Evolutionary conservation across 257 asterid genomes (phyloP), one percentile per base, ranked within the genome.

Genomic region (Nicotiana undulata): DNA sequence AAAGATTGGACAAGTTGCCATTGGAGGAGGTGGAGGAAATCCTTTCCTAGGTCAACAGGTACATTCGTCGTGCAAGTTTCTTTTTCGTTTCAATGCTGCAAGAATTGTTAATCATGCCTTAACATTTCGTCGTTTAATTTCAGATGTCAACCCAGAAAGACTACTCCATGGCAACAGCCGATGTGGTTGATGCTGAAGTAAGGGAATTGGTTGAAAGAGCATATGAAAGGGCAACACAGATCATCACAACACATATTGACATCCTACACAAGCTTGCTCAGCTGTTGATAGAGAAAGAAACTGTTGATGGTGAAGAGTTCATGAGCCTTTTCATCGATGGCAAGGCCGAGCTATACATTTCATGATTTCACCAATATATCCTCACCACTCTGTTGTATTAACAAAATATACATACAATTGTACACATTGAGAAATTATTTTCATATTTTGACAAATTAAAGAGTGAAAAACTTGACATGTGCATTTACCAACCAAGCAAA

Each of bases 131-230:
- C 1, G 4, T 53, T 37, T 13, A 52, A 52, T 82, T 51, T 46
- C 87, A 86, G 89, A 86, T 86, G 87, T 84, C 89, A 3, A 63
- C 87, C 76, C 89, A 86, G 88, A 92, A 94, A 87, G 98, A 96
- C 88, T 96, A 96, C 90, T 96, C 98, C 3, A 94, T 96, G 99
- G 98, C 98, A 0, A 96, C 99, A 9, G 99, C 98, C 0, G 99
- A 96, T 56, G 80, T 93, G 5, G 98, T 94, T 7, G 99, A 94
- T 75, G 90, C 97, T 53, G 98, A 96, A 81, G 98, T 94, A 81
- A 90, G 98, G 67, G 94, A 90, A 85, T 89, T 94, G 56, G 98
- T 94, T 2, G 98, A 96, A 10, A 88, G 67, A 29, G 98, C 99
- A 22, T 96, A 96, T 82, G 0, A 81, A 4, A 89, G 96, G 89